phyloP scores from a whole-genome alignment of 148 eudicot species.

The Persicaria tinctoria region DNA sequence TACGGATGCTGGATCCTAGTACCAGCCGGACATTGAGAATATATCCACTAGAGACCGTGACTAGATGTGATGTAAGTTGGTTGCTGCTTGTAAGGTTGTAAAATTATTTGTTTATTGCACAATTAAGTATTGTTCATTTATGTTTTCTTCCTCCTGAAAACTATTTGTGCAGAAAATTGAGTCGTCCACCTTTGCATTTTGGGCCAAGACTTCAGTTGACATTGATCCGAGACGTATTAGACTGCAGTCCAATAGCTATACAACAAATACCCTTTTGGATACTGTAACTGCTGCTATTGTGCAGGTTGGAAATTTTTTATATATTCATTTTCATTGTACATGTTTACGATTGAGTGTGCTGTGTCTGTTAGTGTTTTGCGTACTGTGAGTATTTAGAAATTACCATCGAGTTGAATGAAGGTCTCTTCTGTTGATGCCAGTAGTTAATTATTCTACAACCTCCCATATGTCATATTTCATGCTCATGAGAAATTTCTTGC shows the following conservation, averaged over 20 bases:
- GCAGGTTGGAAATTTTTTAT: constrained; percentile 46
- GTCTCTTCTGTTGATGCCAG: not conserved
- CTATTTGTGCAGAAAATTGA: constrained; percentile 52
- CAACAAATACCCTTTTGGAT: constrained; percentile 73
- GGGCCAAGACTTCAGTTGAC: constrained; percentile 76
- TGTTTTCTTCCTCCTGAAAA: not conserved
- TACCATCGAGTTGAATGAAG: not conserved
- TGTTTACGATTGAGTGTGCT: not conserved
- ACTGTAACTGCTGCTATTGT: constrained; percentile 83
- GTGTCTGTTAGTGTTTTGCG: not conserved
- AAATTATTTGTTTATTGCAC: not conserved
- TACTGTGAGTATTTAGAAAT: not conserved
- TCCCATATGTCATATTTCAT: not conserved
- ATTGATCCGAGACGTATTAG: constrained; percentile 69
- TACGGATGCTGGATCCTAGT: constrained; percentile 71
- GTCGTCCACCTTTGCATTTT: constrained; percentile 81
- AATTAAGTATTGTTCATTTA: no score
- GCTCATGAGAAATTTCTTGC: not conserved
- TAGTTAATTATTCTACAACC: not conserved
- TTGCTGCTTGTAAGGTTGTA: not conserved
- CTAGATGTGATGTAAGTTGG: constrained; percentile 68
- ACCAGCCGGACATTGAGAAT: constrained; percentile 61
- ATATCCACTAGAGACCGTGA: constrained; percentile 69
- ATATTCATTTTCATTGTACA: no score
- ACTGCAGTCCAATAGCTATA: constrained; percentile 77